Conservation (phyloP, 306 rosid genomes). For the Sophora flavescens region DNA sequence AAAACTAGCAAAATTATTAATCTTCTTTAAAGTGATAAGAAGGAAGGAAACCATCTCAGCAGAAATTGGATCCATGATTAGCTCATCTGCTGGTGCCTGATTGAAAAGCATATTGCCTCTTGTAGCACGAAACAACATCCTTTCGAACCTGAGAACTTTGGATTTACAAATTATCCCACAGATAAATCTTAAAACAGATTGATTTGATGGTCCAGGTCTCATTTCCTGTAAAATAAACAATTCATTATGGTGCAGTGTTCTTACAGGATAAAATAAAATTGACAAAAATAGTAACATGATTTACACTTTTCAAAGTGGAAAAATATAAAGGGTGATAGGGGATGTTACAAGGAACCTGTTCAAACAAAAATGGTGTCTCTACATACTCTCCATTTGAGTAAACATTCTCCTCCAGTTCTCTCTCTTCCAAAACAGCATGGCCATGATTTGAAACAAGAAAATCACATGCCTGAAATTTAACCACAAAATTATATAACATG, state of each 20-base stretch:
- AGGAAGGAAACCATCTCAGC: constrained; percentile 72
- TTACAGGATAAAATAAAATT: constrained; percentile 8
- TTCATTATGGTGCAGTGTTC: background rate
- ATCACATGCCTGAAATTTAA: constrained; percentile 68
- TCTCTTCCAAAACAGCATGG: constrained; percentile 68
- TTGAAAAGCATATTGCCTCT: constrained; percentile 96
- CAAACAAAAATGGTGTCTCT: constrained; percentile 73
- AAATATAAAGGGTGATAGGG: constrained; percentile 16
- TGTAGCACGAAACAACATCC: constrained; percentile 92
- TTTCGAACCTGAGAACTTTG: constrained; percentile 79
- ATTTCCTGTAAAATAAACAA: constrained; percentile 59
- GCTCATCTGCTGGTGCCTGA: constrained; percentile 78
- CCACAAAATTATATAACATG: constrained; percentile 32
- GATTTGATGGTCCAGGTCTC: constrained; percentile 67
- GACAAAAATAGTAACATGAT: constrained; percentile 31
- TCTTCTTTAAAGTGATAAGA: constrained; percentile 37
- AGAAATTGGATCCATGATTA: constrained; percentile 80
- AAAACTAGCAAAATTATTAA: constrained; percentile 28
- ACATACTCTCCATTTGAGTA: constrained; percentile 67
- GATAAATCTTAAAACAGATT: constrained; percentile 84
- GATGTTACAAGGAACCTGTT: constrained; percentile 62
- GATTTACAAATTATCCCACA: constrained; percentile 85
- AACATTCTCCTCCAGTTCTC: constrained; percentile 76
- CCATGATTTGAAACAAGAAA: constrained; percentile 73
- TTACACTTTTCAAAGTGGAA: background rate